A percentile compares a stretch with the other conserved stretches of the same genome.
Conservation (phyloP, 2,329 filamentous ascomycete genomes). For the Fusarium sp. region DNA sequence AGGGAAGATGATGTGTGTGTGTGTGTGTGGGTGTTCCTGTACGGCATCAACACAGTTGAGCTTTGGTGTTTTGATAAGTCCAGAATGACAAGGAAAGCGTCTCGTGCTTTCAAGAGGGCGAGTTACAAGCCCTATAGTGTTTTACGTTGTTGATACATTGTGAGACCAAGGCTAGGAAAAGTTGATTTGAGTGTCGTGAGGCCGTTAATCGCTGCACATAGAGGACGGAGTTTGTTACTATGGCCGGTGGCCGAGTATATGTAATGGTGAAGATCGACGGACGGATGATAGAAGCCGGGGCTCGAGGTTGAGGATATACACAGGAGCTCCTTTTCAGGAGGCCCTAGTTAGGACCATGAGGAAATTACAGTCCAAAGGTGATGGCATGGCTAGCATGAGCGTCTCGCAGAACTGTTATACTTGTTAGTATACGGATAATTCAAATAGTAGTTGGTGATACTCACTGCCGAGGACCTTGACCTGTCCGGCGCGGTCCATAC, state of each 20-base stretch:
- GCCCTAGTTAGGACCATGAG: not conserved
- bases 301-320: slow-evolving; percentile 1
- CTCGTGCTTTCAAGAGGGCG: slow-evolving; percentile 11
- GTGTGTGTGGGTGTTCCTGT: slow-evolving; percentile 11
- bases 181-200: slow-evolving; percentile 22
- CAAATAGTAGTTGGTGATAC: slow-evolving; percentile 42
- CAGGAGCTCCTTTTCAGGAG: slow-evolving; percentile 9
- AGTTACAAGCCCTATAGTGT: slow-evolving; percentile 12
- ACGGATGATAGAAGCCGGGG: slow-evolving; percentile 5
- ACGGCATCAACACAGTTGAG: not conserved
- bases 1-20: slow-evolving; percentile 13
- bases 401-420: slow-evolving; percentile 49
- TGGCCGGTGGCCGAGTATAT: slow-evolving; percentile 22
- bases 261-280: slow-evolving; percentile 20
- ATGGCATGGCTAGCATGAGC: slow-evolving; percentile 50
- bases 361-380: slow-evolving; percentile 48
- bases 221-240: slow-evolving; percentile 14
- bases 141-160: slow-evolving; percentile 15
- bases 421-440: slow-evolving; percentile 7
- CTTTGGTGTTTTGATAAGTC: not conserved
- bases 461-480: slow-evolving; percentile 65
- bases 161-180: slow-evolving; percentile 18
- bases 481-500: slow-evolving; percentile 71
- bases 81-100: slow-evolving; percentile 8
- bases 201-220: slow-evolving; percentile 33